Evolutionary conservation across 2,329 filamentous ascomycete genomes (phyloP), one percentile per base, ranked within the genome.

Genomic region (Graphium sp.): DNA sequence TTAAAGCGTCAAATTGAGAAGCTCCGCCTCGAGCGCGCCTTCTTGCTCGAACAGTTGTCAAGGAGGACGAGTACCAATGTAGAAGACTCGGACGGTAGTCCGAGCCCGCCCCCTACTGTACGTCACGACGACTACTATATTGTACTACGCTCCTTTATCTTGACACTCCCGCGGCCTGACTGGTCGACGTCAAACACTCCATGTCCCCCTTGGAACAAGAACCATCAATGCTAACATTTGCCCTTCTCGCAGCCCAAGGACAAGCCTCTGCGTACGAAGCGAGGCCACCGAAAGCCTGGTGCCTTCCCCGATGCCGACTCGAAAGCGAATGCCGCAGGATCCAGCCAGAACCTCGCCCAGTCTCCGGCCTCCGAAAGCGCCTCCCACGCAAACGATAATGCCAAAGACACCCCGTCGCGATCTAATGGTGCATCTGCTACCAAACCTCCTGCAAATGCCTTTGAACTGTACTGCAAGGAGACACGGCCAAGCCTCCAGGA

Each of bases 1-100:
- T 70, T 92, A 35, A 75, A 80, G 50, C 74, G 85, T 37, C 79
- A 82, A 44, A 77, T 94, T 40, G 78, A 91, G 50, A 94, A 95
- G 56, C 72, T 91, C 63, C 76, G 89, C 28, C 67, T 95, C 15
- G 80, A 91, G 56, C 70, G 83, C 36, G 79, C 81, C 16, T 76
- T 80, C 40, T 56, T 81, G 26, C 62, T 79, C 19, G 74, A 81
- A 44, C 73, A 83, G 46, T 62, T 89, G 23, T 64, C 73, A 13
- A 75, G 75, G 42, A 70, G 80, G 39, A 83, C 78, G 12, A 78
- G 75, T 49, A 63, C 71, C 39, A 77, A 77, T 39, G 74, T 79
- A 26, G 74, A 81, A 47, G 76, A 85, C 47, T 82, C 77, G 7
- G 79, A 85, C 41, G 74, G 76, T 41, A 82, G 75, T 46, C 77